Conservation (phyloP, 345 rosid genomes). For the Turnera subulata region DNA sequence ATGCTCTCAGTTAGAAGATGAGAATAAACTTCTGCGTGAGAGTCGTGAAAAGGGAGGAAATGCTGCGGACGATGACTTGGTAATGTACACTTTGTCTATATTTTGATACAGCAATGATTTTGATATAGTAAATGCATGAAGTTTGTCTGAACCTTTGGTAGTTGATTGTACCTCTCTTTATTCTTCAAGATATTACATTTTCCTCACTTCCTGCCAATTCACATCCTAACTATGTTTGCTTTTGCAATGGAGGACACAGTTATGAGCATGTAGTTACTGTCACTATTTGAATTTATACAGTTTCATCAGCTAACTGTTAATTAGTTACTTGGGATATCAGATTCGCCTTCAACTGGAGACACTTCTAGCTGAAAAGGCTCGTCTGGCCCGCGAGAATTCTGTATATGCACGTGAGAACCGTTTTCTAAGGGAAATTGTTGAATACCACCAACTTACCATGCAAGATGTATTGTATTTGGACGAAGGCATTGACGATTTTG, state of each 20-base stretch:
- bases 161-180: neutral
- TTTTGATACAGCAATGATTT: too few species aligned
- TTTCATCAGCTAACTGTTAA: neutral
- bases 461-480: conserved; percentile 92
- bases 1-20: conserved; percentile 86
- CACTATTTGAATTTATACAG: too few species aligned
- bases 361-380: conserved; percentile 89
- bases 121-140: too few species aligned
- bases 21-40: conserved; percentile 82
- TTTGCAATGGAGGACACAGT: neutral
- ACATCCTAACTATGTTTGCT: too few species aligned
- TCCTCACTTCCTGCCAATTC: too few species aligned
- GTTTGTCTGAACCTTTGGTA: too few species aligned
- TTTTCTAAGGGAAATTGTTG: conserved; percentile 89
- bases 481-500: conserved; percentile 82
- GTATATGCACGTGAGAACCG: conserved; percentile 83
- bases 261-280: too few species aligned
- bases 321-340: conserved; percentile 35
- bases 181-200: neutral
- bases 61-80: conserved; percentile 92
- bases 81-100: conserved; percentile 17
- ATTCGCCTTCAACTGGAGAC: conserved; percentile 97
- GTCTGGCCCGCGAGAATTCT: conserved; percentile 86
- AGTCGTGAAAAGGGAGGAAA: conserved; percentile 71
- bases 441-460: conserved; percentile 93